A percentile compares a stretch with the other conserved stretches of the same genome.
Evolutionary conservation across 371 early-diverging fungal species (phyloP).

Genomic region (Mortierella sp.): DNA sequence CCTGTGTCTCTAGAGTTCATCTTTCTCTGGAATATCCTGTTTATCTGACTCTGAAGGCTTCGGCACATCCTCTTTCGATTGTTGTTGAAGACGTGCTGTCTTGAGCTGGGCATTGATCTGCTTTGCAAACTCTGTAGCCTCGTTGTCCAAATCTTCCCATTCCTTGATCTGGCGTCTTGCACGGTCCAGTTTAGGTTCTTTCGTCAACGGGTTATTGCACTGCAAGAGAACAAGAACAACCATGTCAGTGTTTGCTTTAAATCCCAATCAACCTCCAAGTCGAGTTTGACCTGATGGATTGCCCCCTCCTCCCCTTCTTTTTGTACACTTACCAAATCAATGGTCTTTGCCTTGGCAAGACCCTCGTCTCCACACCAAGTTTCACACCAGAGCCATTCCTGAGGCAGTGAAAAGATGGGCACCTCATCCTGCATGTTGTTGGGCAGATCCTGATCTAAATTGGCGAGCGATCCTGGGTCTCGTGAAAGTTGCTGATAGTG

Average conservation of each 20-base stretch:
- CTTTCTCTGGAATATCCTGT: slow-evolving; percentile 25
- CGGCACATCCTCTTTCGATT: slow-evolving; percentile 1
- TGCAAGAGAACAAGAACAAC: slow-evolving; percentile 24
- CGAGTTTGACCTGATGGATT: no score
- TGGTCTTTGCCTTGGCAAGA: slow-evolving; percentile 88
- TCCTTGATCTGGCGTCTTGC: slow-evolving; percentile 93
- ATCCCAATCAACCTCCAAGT: no score
- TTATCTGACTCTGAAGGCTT: neutral
- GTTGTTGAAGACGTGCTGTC: slow-evolving; percentile 19
- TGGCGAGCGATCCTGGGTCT: slow-evolving; percentile 91
- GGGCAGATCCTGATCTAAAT: slow-evolving; percentile 96
- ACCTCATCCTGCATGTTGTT: slow-evolving; percentile 94
- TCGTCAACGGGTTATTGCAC: slow-evolving; percentile 97
- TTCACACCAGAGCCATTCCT: slow-evolving; percentile 98
- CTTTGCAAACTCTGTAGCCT: slow-evolving; percentile 64
- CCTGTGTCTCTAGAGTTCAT: slow-evolving; percentile 36
- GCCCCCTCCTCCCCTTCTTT: no score
- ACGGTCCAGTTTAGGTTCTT: slow-evolving; percentile 95
- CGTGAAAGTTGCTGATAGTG: slow-evolving; percentile 92
- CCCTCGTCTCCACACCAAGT: slow-evolving; percentile 96
- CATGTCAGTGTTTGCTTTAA: no score
- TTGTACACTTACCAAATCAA: slow-evolving; percentile 81
- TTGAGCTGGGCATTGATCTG: slow-evolving; percentile 38
- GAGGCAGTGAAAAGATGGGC: slow-evolving; percentile 91
- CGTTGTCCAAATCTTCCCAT: slow-evolving; percentile 84